Base-by-base conservation (phyloP, 2,329 filamentous ascomycete species). In the Calonectria pauciramosa region DNA sequence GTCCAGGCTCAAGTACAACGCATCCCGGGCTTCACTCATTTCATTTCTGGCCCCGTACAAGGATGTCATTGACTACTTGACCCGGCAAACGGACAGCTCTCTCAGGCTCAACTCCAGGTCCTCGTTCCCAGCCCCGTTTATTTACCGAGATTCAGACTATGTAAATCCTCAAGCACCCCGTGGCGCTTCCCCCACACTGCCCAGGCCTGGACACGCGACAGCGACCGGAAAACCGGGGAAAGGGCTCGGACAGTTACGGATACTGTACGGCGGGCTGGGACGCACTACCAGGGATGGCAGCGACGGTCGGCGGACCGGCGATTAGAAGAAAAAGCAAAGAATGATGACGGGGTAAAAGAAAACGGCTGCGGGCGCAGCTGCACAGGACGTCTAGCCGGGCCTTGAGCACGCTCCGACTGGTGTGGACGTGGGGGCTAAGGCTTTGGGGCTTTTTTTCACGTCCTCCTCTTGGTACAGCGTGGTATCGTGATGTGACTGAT, bases 401-500 rank as follows among this genome's bases (percentile, higher is more conserved):
- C 23, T 68, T 30, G 14, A 54, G 47, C n/a, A 54, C 16, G 28
- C 64, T 34, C 38, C 32, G 32, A 11, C 38, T 65, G 38, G 38
- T 49, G 28, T 30, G 13, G 49, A n/a, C 32, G 65, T n/a, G 41
- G 30, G 52, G 56, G 70, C 70, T 34, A 68, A 68, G 64, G 32
- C 41, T 68, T 41, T 52, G 54, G 44, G 54, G 9, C 18, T 36
- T 41, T n/a, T 20, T 28, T 41, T 36, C 16, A 10, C 44, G 3
- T 63, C 23, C 16, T 63, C 34, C 14, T 60, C 34, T 34, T 72
- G 10, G 41, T 68, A 64, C 44, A 63, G 70, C 64, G 66, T 66
- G 67, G 44, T 73, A 63, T 67, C 71, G 67, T 49, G 66, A 70
- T 60, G 60, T 60, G 60, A 60, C 54, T 66, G 30, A 54, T 63